Evolutionary conservation across 495 filamentous ascomycete species (phyloP).

Genomic region (Penicillium roqueforti): DNA sequence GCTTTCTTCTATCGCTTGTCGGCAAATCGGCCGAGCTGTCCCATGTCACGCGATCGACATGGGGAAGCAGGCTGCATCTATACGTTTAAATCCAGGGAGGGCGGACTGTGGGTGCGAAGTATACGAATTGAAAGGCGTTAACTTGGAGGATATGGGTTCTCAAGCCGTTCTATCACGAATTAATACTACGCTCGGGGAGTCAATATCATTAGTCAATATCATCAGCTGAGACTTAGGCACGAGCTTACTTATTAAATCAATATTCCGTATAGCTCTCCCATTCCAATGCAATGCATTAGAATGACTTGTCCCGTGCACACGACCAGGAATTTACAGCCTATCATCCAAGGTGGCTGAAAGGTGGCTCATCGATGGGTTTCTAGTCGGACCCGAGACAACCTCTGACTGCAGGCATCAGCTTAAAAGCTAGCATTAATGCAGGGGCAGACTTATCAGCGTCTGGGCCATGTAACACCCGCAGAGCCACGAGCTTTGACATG

Average conservation of each 20-base stretch:
- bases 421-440: conserved; percentile 1
- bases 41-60: background rate
- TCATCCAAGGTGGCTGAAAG: background rate
- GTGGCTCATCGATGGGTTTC: background rate
- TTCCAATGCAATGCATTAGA: background rate
- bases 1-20: background rate
- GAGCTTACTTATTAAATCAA: background rate
- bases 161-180: background rate
- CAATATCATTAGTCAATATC: background rate
- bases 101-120: background rate
- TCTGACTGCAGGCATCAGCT: background rate
- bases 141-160: background rate
- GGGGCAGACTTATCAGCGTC: conserved; percentile 1
- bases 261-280: background rate
- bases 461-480: background rate
- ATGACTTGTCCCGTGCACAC: background rate
- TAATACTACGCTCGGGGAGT: background rate
- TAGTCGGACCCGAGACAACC: background rate
- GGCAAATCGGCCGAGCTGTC: background rate
- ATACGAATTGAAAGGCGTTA: no score
- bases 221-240: background rate
- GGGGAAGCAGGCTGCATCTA: background rate
- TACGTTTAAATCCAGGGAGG: background rate
- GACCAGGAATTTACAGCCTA: background rate
- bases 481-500: background rate